Percentiles rank a stretch among this genome's conserved stretches.
These are phyloP conservation scores for Colletotrichum orchidophilum DNA, from an alignment of 2,329 filamentous ascomycete species.

Conservation along the genomic window DNA sequence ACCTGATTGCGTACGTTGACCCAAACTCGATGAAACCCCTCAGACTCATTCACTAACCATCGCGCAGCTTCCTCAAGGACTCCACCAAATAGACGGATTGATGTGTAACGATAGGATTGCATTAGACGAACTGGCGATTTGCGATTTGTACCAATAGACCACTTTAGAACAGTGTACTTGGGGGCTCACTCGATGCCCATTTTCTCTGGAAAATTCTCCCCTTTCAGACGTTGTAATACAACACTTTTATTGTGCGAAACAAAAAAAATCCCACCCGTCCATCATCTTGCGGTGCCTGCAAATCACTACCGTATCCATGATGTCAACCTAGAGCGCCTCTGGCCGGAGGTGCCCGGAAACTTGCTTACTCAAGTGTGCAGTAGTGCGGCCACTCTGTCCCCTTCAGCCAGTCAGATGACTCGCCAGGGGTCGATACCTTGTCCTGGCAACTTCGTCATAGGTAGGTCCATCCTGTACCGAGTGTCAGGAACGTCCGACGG, in stretches of 20 bases:
- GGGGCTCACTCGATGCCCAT: slow-evolving; percentile 21
- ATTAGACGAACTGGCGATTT: slow-evolving; percentile 41
- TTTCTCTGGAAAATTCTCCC: slow-evolving; percentile 30
- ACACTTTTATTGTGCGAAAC: neutral
- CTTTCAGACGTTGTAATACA: slow-evolving; percentile 27
- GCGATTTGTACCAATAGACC: slow-evolving; percentile 41
- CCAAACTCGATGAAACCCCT: neutral
- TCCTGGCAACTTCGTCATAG: slow-evolving; percentile 1
- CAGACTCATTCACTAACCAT: slow-evolving; percentile 37
- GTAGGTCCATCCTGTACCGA: neutral
- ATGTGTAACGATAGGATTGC: slow-evolving; percentile 36
- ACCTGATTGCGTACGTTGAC: slow-evolving; percentile 90
- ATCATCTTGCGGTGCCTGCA: too few species aligned
- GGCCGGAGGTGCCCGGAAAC: neutral
- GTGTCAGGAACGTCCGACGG: neutral
- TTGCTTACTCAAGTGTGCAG: slow-evolving; percentile 3
- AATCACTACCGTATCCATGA: slow-evolving; percentile 3
- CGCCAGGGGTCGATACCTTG: slow-evolving; percentile 8
- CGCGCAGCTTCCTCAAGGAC: slow-evolving; percentile 72
- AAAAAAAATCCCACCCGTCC: neutral
- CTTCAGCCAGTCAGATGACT: slow-evolving; percentile 15
- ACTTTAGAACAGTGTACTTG: slow-evolving; percentile 37
- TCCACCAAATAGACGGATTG: slow-evolving; percentile 69
- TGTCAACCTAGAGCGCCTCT: neutral
- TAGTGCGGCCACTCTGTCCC: slow-evolving; percentile 2